Conservation (phyloP, 805 yeast species). For the Lachancea mirantina region DNA sequence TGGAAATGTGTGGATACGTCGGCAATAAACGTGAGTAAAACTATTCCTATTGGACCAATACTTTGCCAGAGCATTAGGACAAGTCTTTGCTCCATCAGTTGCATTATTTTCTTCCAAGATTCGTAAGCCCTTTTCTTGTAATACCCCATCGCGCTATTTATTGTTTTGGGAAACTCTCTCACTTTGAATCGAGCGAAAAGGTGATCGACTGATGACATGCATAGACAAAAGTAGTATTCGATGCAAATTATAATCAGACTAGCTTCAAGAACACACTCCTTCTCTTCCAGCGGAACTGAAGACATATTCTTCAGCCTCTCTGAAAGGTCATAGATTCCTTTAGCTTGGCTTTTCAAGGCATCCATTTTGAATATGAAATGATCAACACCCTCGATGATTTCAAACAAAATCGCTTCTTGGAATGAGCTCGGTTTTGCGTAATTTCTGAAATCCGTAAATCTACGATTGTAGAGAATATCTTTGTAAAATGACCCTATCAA, state of each 20-base stretch:
- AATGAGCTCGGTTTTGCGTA: constrained; percentile 18
- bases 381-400: constrained; percentile 15
- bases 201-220: constrained; percentile 8
- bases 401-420: constrained; percentile 14
- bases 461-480: constrained; percentile 21
- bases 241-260: not conserved
- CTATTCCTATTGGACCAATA: constrained; percentile 1
- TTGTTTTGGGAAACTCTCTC: constrained; percentile 1
- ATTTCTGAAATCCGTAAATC: constrained; percentile 24
- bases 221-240: constrained; percentile 4
- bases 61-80: constrained; percentile 5
- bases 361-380: constrained; percentile 12
- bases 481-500: constrained; percentile 12
- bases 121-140: constrained; percentile 2
- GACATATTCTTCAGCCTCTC: constrained; percentile 1
- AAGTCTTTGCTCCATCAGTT: not conserved
- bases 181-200: constrained; percentile 8
- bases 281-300: not conserved
- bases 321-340: constrained; percentile 17
- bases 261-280: not conserved
- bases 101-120: constrained; percentile 7
- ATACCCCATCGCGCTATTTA: constrained; percentile 1
- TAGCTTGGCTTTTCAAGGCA: constrained; percentile 19
- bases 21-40: constrained; percentile 6
- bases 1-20: constrained; percentile 8